Evolutionary conservation across 129 eudicot genomes (phyloP).

Genomic region (carrot (Daucus carota)): DH1_v3.0 NC_030385.2:45343001-45343500

Average conservation of each 20-base stretch:
- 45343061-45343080: too few relatives aligned
- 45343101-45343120: too few relatives aligned
- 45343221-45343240: neutral
- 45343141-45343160: too few relatives aligned
- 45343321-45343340: neutral
- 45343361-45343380: neutral
- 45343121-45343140: too few relatives aligned
- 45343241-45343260: neutral
- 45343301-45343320: neutral
- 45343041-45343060: too few relatives aligned
- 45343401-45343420: neutral
- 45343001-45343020: too few relatives aligned
- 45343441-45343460: neutral
- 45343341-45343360: neutral
- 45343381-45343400: neutral
- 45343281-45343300: neutral
- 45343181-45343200: too few relatives aligned
- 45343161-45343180: too few relatives aligned
- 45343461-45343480: neutral
- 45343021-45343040: too few relatives aligned
- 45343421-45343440: neutral
- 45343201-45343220: too few relatives aligned
- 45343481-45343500: conserved; percentile 60
- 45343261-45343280: too few relatives aligned
- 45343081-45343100: too few relatives aligned